Conservation (phyloP, 768 basidiomycete genomes). For the Lactifluus piperatus region DNA sequence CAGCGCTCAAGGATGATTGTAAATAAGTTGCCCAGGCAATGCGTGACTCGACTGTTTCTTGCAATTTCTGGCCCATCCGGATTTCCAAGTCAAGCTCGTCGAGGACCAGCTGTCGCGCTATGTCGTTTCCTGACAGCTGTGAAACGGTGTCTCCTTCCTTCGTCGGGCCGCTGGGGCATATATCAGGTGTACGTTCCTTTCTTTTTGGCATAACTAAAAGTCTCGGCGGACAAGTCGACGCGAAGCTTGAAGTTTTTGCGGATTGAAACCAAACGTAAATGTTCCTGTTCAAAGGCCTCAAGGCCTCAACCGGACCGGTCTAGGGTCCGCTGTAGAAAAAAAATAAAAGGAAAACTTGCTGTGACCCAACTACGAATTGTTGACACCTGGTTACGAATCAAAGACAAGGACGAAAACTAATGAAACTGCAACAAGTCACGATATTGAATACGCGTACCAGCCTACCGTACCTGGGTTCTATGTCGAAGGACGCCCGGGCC, state of each 20-base stretch:
- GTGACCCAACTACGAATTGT: no score
- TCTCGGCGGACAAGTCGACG: neutral
- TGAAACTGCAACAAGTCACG: neutral
- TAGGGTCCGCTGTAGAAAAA: no score
- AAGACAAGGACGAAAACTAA: neutral
- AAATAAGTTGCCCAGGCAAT: conserved; percentile 39
- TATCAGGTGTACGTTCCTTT: neutral
- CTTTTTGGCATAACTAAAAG: neutral
- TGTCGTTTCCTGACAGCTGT: neutral
- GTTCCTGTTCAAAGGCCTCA: no score
- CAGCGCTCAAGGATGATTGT: conserved; percentile 28
- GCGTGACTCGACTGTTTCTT: conserved; percentile 35
- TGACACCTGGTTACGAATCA: no score
- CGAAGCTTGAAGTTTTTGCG: neutral
- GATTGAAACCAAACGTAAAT: neutral
- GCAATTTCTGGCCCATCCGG: conserved; percentile 33
- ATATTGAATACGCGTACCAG: neutral
- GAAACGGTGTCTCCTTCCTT: neutral
- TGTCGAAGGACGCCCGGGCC: no score
- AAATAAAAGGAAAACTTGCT: no score
- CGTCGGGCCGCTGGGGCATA: neutral
- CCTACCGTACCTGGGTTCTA: no score
- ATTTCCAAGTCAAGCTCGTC: conserved; percentile 41
- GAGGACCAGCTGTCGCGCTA: conserved; percentile 23
- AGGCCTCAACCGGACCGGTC: neutral